These are phyloP conservation scores for Chalciporus piperatus DNA, from an alignment of 768 basidiomycete species.

Conservation along the genomic window DNA sequence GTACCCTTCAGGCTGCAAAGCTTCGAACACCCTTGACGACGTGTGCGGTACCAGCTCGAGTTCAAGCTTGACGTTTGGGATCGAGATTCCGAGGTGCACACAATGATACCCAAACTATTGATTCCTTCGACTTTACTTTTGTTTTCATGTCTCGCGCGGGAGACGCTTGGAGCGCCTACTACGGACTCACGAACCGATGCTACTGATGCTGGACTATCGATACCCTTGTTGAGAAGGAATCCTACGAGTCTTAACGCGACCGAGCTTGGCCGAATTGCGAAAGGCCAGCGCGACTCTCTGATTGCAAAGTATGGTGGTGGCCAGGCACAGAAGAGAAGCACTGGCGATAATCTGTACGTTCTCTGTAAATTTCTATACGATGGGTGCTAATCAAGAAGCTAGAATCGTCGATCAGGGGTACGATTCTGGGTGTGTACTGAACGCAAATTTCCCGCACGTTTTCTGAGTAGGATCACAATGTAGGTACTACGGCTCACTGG, in stretches of 20 bases:
- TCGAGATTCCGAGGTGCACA: background rate
- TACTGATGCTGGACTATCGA: slow-evolving; percentile 12
- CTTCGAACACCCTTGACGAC: background rate
- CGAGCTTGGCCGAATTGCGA: slow-evolving; percentile 34
- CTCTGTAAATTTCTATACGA: background rate
- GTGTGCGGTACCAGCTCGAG: background rate
- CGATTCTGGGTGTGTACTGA: slow-evolving; percentile 55
- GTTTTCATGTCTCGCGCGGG: slow-evolving; percentile 10
- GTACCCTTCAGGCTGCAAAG: background rate
- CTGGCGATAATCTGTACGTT: slow-evolving; percentile 54
- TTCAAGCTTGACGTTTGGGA: background rate
- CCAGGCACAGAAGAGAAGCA: slow-evolving; percentile 37
- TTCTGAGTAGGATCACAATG: background rate
- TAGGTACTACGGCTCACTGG: slow-evolving; percentile 39
- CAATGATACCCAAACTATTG: slow-evolving; percentile 15
- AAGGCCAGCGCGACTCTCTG: slow-evolving; percentile 41
- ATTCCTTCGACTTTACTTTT: slow-evolving; percentile 10
- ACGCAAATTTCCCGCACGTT: background rate
- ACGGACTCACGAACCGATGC: background rate
- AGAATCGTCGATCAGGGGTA: slow-evolving; percentile 63
- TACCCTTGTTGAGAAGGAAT: slow-evolving; percentile 22
- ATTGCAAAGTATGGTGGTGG: slow-evolving; percentile 46
- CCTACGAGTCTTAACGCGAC: background rate
- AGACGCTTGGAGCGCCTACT: slow-evolving; percentile 16
- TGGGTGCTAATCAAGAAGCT: slow-evolving; percentile 3